Base-by-base conservation (phyloP, 768 basidiomycete species). In the Hygrophorus pudorinus region DNA sequence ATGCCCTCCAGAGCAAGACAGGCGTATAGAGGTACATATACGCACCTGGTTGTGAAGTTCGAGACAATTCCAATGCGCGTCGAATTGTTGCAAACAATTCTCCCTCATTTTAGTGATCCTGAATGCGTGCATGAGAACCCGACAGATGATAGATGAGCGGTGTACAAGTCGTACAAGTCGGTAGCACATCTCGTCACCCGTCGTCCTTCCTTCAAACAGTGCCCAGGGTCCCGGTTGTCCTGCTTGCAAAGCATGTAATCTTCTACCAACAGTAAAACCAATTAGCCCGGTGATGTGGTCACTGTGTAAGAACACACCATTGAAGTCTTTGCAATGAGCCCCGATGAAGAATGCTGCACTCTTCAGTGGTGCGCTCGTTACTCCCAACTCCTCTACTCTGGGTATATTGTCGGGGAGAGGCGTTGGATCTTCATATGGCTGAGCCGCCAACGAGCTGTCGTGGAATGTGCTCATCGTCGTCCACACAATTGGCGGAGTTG, bases 231-330 rank as follows among this genome's bases (percentile, higher is more conserved):
- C 47, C 84, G 75, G 57, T 76, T 83, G 70, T 97, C 93, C 17
- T 78, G 71, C 69, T 98, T 98, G 76, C 96, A 99, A 42, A 97
- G 83, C 90, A 98, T 94, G 56, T 89, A 90, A 68, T 90, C 86
- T 75, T 90, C 87, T 88, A 44, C 44, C 24, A 40, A 33, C 53
- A 46, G 21, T 34, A 13, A 16, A 37, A 7, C 20, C n/a, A 37
- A 16, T 38, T 17, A 28, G 9, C 11, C 32, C 31, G 16, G n/a
- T 28, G 12, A 30, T 13, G 12, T 13, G 13, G 24, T 24, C 9
- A 45, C n/a, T 2, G 11, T 20, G 20, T 37, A 33, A 20, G 13
- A 41, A 66, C 85, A 42, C 48, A 97, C 94, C 94, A 67, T 94
- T 98, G 68, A 80, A 94, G 46, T 91, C 87, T 65, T 90, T 90